Percentiles rank a stretch among this genome's conserved stretches.
Conservation (phyloP, 306 rosid species). For the Begonia loranthoides region DNA sequence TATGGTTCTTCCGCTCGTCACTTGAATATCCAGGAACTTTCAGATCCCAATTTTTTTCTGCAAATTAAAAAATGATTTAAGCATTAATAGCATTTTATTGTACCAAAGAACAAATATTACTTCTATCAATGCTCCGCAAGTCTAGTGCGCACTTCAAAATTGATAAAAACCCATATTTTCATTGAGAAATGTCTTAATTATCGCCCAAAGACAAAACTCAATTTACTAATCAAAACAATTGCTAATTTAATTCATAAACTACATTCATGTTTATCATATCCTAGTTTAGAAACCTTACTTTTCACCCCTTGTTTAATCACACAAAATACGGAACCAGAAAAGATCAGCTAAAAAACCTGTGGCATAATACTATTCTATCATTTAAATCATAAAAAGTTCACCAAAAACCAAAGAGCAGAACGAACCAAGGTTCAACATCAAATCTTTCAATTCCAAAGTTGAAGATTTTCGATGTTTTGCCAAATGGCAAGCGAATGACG, state of each 20-base stretch:
- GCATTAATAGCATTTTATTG: not conserved
- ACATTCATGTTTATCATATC: no score
- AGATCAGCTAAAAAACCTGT: no score
- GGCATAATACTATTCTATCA: not conserved
- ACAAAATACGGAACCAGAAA: no score
- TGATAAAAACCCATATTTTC: not conserved
- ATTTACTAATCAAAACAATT: no score
- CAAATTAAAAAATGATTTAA: constrained; percentile 9
- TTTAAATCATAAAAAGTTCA: constrained; percentile 10
- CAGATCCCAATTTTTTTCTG: constrained; percentile 87
- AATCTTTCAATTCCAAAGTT: constrained; percentile 85
- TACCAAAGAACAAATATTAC: not conserved
- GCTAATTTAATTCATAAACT: no score
- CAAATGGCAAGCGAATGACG: constrained; percentile 76
- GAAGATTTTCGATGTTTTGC: constrained; percentile 96
- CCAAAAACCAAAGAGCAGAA: constrained; percentile 9
- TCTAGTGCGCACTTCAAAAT: not conserved
- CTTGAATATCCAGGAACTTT: constrained; percentile 80
- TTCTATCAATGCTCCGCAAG: constrained; percentile 10
- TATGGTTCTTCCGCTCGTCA: constrained; percentile 66
- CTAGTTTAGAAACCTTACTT: no score
- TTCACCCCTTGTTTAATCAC: no score
- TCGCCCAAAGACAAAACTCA: no score
- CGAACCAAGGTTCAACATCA: constrained; percentile 86
- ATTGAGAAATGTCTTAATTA: not conserved